Percentiles rank a stretch among this genome's conserved stretches.
Evolutionary conservation across 2,329 filamentous ascomycete species (phyloP).

Genomic region (Ophiostoma ips): DNA sequence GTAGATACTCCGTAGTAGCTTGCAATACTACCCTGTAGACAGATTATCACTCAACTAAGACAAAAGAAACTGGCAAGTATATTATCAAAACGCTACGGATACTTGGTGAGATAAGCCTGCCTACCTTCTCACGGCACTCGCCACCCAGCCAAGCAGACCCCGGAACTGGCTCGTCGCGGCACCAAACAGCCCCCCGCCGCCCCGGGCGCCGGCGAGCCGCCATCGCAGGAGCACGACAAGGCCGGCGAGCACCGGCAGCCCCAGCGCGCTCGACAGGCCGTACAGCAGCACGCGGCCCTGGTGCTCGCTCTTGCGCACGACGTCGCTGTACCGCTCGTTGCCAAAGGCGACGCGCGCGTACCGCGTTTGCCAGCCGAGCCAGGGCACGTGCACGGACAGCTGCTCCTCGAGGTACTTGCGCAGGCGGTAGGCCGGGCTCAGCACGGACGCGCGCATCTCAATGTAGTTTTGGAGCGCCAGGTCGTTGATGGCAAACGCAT

Average conservation of each 20-base stretch:
- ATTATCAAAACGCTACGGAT: too few species aligned
- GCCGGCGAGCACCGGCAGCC: slow-evolving; percentile 15
- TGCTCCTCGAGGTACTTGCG: slow-evolving; percentile 81
- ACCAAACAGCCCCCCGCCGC: background rate
- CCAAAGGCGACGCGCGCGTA: slow-evolving; percentile 89
- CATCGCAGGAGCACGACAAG: slow-evolving; percentile 9
- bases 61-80: too few species aligned
- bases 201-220: background rate
- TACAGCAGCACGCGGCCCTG: slow-evolving; percentile 50
- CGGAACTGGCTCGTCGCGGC: background rate
- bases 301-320: slow-evolving; percentile 52
- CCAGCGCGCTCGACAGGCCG: slow-evolving; percentile 23
- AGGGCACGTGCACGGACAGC: slow-evolving; percentile 61
- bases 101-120: too few species aligned
- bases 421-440: slow-evolving; percentile 60
- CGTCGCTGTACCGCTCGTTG: slow-evolving; percentile 79
- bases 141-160: background rate
- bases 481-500: slow-evolving; percentile 84
- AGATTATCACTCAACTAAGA: too few species aligned
- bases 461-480: slow-evolving; percentile 82
- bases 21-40: too few species aligned
- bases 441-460: slow-evolving; percentile 83
- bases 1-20: too few species aligned
- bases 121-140: too few species aligned
- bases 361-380: slow-evolving; percentile 78